Evolutionary conservation across 495 filamentous ascomycete genomes (phyloP).

Genomic region (Darksidea phi): DNA sequence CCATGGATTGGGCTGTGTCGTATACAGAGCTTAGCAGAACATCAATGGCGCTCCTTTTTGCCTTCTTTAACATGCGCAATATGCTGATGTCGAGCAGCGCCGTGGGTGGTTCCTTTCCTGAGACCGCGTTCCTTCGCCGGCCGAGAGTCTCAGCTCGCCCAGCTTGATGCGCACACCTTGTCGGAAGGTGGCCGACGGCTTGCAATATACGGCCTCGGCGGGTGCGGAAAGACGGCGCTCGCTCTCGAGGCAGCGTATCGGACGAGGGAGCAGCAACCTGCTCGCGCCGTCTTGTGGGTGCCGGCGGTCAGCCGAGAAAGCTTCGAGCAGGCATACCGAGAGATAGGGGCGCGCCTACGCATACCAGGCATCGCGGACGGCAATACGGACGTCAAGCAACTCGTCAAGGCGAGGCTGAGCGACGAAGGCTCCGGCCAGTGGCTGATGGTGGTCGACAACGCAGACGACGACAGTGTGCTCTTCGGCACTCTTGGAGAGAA

Average conservation of each 20-base stretch:
- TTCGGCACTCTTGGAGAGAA: not conserved
- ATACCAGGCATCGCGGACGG: conserved; percentile 17
- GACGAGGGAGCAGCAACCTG: conserved; percentile 25
- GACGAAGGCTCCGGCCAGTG: conserved; percentile 34
- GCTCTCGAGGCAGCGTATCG: conserved; percentile 27
- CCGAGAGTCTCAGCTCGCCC: conserved; percentile 6
- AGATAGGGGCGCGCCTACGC: conserved; percentile 33
- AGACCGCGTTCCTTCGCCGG: conserved; percentile 14
- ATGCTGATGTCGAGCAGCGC: conserved; percentile 11
- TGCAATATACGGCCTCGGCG: conserved; percentile 33
- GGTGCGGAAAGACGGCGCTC: conserved; percentile 36
- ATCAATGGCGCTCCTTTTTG: conserved; percentile 12
- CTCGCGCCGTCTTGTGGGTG: conserved; percentile 34
- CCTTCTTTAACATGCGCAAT: conserved; percentile 27
- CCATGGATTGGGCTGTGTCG: conserved; percentile 18
- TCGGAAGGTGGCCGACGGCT: conserved; percentile 6
- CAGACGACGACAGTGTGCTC: conserved; percentile 41
- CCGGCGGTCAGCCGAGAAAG: conserved; percentile 26
- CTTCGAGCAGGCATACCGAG: conserved; percentile 37
- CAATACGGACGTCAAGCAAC: conserved; percentile 29
- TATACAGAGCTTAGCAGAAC: conserved; percentile 1
- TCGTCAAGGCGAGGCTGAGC: conserved; percentile 33
- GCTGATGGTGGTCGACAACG: conserved; percentile 46
- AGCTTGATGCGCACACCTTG: conserved; percentile 7
- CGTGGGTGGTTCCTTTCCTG: conserved; percentile 7